These are phyloP conservation scores for Colletotrichum eleusines DNA, from an alignment of 2,329 filamentous ascomycete species.

Conservation along the genomic window DNA sequence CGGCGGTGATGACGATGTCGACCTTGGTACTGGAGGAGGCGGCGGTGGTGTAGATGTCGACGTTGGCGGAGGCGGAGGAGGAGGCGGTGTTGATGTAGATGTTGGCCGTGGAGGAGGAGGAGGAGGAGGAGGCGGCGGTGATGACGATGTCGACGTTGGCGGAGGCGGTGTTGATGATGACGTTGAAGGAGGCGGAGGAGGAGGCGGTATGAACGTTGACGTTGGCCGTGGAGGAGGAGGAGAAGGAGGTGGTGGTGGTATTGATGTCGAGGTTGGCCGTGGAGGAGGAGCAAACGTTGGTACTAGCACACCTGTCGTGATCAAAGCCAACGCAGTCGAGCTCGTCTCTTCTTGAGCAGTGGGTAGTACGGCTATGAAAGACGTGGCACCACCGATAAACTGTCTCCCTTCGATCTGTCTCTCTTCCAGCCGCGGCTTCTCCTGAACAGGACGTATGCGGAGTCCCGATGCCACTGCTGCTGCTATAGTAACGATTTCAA, in stretches of 20 bases:
- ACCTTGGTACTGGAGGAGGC: background rate
- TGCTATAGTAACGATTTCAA: conserved; percentile 25
- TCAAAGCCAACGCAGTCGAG: conserved; percentile 1
- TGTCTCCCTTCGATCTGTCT: conserved; percentile 8
- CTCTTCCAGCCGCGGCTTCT: conserved; percentile 3
- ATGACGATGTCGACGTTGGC: conserved; percentile 1
- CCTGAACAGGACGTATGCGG: conserved; percentile 8
- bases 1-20: background rate
- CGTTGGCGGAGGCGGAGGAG: conserved; percentile 2
- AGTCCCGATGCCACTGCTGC: conserved; percentile 31
- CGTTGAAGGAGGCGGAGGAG: conserved; percentile 13
- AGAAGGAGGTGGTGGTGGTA: conserved; percentile 18
- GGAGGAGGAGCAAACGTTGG: conserved; percentile 8
- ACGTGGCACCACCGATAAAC: conserved; percentile 14
- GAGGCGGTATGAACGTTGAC: conserved; percentile 19
- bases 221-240: conserved; percentile 13
- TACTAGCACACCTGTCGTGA: background rate
- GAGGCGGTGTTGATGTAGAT: background rate
- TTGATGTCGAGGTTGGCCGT: conserved; percentile 3
- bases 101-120: conserved; percentile 18
- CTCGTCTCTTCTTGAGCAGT: conserved; percentile 11
- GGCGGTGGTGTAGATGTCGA: conserved; percentile 14
- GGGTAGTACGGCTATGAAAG: conserved; percentile 34
- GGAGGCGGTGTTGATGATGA: conserved; percentile 2
- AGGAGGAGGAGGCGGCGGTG: conserved; percentile 20